phyloP scores from a whole-genome alignment of 2,329 filamentous ascomycete genomes.

The Diaporthe citrichinensis region DNA sequence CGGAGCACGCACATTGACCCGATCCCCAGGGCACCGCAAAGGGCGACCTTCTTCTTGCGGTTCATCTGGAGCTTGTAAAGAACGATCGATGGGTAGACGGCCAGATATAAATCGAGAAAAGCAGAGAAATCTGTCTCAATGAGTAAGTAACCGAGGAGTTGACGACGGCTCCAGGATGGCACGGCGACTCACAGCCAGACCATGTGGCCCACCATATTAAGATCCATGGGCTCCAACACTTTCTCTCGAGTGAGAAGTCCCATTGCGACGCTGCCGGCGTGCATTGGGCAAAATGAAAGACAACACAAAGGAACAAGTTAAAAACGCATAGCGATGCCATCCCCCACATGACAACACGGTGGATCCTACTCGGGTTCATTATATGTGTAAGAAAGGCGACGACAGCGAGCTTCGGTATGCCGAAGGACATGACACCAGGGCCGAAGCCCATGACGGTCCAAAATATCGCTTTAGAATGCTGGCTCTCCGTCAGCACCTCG shows the following conservation, averaged over 20 bases:
- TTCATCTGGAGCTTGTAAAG: conserved; percentile 55
- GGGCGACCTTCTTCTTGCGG: conserved; percentile 56
- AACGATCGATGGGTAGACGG: conserved; percentile 56
- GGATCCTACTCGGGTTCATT: conserved; percentile 53
- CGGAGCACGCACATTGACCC: conserved; percentile 49
- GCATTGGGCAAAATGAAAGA: conserved; percentile 60
- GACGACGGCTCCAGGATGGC: not conserved
- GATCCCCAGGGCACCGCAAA: conserved; percentile 46
- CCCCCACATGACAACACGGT: conserved; percentile 54
- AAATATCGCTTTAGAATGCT: conserved; percentile 51
- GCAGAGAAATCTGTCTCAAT: conserved; percentile 51
- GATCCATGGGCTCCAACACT: conserved; percentile 53
- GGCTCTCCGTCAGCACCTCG: conserved; percentile 46
- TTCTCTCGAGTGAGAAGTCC: conserved; percentile 51
- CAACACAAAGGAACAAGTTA: conserved; percentile 52
- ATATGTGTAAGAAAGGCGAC: conserved; percentile 55
- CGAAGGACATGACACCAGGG: conserved; percentile 56
- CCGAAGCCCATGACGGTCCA: conserved; percentile 55
- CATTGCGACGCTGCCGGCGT: conserved; percentile 56
- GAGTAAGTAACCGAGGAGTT: not conserved
- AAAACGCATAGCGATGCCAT: conserved; percentile 46
- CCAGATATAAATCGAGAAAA: conserved; percentile 58
- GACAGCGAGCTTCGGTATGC: conserved; percentile 58
- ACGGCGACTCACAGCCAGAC: conserved; percentile 52
- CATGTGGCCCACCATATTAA: conserved; percentile 57